These are phyloP conservation scores for Daedalea quercina DNA, from an alignment of 768 basidiomycete genomes.

Conservation along the genomic window DNA sequence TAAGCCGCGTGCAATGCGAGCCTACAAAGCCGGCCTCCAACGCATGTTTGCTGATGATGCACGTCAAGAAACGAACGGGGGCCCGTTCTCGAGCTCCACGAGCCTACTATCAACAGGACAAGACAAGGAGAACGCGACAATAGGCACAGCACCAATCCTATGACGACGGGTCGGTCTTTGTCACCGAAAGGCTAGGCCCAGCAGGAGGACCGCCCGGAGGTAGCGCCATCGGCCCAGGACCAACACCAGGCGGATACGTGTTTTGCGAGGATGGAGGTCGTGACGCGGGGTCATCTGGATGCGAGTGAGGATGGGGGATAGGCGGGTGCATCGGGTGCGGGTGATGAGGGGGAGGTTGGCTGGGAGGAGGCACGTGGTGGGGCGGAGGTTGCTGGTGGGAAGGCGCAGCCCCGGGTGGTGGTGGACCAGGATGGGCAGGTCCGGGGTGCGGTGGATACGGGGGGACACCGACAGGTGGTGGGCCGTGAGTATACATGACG, in stretches of 20 bases:
- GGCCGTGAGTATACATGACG: slow-evolving; percentile 43
- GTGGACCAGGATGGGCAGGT: slow-evolving; percentile 38
- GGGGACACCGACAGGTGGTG: slow-evolving; percentile 20
- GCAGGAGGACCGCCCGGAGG: slow-evolving; percentile 19
- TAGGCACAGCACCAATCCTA: slow-evolving; percentile 7
- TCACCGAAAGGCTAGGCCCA: slow-evolving; percentile 8
- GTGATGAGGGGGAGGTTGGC: slow-evolving; percentile 27
- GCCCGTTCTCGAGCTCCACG: background rate
- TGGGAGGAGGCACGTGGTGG: slow-evolving; percentile 24
- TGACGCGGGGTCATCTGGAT: slow-evolving; percentile 34
- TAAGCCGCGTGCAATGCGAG: background rate
- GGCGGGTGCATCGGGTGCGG: slow-evolving; percentile 21
- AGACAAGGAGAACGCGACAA: slow-evolving; percentile 6
- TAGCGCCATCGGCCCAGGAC: slow-evolving; percentile 5
- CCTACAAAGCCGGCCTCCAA: background rate
- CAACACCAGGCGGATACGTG: slow-evolving; percentile 35
- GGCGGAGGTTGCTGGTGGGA: slow-evolving; percentile 30
- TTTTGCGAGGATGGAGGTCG: slow-evolving; percentile 63
- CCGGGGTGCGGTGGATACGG: slow-evolving; percentile 28
- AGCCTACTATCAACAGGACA: background rate
- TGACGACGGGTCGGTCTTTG: slow-evolving; percentile 20
- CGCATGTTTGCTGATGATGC: background rate
- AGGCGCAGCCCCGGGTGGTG: slow-evolving; percentile 38
- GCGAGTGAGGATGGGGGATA: slow-evolving; percentile 27
- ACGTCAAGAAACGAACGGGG: background rate